Evolutionary conservation across 495 filamentous ascomycete species (phyloP), one percentile per base, ranked within the genome.

Genomic region (Sporormia fimetaria): DNA sequence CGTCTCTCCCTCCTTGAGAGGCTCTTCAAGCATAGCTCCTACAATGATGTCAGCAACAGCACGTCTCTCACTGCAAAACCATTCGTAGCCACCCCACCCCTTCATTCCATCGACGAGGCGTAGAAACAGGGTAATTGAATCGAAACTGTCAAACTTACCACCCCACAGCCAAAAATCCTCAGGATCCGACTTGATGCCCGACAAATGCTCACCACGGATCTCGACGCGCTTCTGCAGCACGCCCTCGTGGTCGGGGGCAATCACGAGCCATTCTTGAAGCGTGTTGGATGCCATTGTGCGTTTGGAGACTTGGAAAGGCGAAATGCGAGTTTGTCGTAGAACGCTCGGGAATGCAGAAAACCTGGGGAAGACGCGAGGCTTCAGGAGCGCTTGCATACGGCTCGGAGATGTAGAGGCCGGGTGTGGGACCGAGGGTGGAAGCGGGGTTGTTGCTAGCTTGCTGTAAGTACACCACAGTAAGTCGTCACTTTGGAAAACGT

Each of bases 231-330:
- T 81, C 34, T 68, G 64, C 51, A 79, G 58, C n/a, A 63, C 69
- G 3, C 73, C 79, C 0, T 68, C 68, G 47, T 77, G 70, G 62
- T 96, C 88, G 11, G 86, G 87, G 11, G 88, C 49, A 38, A 94
- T 77, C 51, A 86, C 79, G 7, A 96, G 70, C 76, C 80, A 96
- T 62, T 96, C 87, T 9, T 33, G 46, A 7, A 21, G 14, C 14
- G 29, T 32, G 15, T 21, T 24, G 15, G 37, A 27, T 16, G 37
- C 26, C 37, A 40, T 40, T 30, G 37, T 33, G 16, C 27, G 20
- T 22, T 37, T 18, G 22, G 11, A 11, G n/a, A 42, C 8, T 6
- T 21, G 39, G 5, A 28, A 24, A 12, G 40, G 9, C 14, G 16
- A 25, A 15, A 36, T 21, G 20, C 35, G 38, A 30, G 15, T 37